Conservation (phyloP, 2,329 filamentous ascomycete genomes). For the Aspergillus sp. region DNA sequence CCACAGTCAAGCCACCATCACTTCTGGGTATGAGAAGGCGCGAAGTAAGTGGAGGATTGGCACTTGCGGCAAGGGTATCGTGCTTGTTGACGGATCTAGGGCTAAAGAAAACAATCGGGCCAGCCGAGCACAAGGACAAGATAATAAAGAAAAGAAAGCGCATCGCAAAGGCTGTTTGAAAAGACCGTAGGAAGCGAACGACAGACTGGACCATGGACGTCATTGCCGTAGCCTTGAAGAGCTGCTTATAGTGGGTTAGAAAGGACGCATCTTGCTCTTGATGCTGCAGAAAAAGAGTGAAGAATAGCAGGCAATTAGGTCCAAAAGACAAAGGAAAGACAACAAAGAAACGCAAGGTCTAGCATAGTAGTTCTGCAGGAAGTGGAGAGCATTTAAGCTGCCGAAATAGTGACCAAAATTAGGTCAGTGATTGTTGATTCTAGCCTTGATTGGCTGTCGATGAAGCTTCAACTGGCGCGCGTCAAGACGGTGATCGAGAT, state of each 20-base stretch:
- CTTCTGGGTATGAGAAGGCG: slow-evolving; percentile 1
- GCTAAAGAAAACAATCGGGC: slow-evolving; percentile 32
- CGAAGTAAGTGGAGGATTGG: slow-evolving; percentile 1
- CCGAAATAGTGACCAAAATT: slow-evolving; percentile 4
- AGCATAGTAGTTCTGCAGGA: background rate
- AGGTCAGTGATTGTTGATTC: slow-evolving; percentile 4
- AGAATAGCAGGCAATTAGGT: background rate
- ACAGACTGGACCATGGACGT: background rate
- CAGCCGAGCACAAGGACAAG: slow-evolving; percentile 21
- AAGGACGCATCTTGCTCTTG: background rate
- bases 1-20: slow-evolving; percentile 4
- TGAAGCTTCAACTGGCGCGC: slow-evolving; percentile 22
- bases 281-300: slow-evolving; percentile 4
- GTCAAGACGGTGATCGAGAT: slow-evolving; percentile 19
- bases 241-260: background rate
- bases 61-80: background rate
- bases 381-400: background rate
- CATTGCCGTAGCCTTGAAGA: background rate
- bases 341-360: slow-evolving; percentile 1
- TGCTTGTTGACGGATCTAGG: slow-evolving; percentile 5
- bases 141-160: slow-evolving; percentile 15
- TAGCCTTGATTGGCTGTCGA: slow-evolving; percentile 15
- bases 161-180: slow-evolving; percentile 10
- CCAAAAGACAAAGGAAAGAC: background rate
- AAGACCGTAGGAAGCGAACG: slow-evolving; percentile 12